Evolutionary conservation across 2,329 filamentous ascomycete genomes (phyloP).

Genomic region (Botryosphaeria dothidea): DNA sequence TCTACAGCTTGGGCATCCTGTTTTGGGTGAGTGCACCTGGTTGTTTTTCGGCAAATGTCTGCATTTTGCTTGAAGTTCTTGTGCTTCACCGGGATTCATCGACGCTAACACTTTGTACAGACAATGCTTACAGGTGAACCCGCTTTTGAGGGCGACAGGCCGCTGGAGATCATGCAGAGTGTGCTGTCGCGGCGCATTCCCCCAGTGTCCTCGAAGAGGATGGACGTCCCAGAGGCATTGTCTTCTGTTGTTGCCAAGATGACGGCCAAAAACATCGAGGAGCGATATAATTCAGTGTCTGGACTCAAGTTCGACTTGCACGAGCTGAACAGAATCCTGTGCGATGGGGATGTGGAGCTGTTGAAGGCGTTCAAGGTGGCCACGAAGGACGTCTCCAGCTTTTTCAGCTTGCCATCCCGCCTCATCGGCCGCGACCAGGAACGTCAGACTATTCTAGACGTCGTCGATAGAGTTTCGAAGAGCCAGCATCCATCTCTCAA

Average conservation of each 20-base stretch:
- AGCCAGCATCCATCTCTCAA: slow-evolving; percentile 52
- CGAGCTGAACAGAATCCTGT: slow-evolving; percentile 71
- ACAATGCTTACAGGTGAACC: slow-evolving; percentile 72
- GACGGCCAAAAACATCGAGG: slow-evolving; percentile 82
- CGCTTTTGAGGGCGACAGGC: slow-evolving; percentile 76
- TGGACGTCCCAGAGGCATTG: slow-evolving; percentile 82
- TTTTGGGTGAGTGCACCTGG: slow-evolving; percentile 67
- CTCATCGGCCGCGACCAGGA: slow-evolving; percentile 82
- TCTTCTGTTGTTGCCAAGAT: slow-evolving; percentile 86
- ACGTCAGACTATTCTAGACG: slow-evolving; percentile 63
- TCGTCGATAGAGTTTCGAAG: slow-evolving; percentile 75
- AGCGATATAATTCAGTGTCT: slow-evolving; percentile 86
- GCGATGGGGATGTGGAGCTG: slow-evolving; percentile 70
- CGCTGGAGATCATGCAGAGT: slow-evolving; percentile 88
- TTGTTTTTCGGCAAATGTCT: no score
- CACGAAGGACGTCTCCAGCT: slow-evolving; percentile 85
- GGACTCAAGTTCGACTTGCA: slow-evolving; percentile 81
- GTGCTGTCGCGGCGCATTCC: slow-evolving; percentile 79
- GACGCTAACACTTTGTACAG: neutral
- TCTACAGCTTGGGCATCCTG: slow-evolving; percentile 85
- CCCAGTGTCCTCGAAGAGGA: slow-evolving; percentile 71
- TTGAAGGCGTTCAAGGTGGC: slow-evolving; percentile 75
- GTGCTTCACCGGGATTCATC: neutral
- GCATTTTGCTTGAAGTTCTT: neutral
- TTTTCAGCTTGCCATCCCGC: slow-evolving; percentile 79